Conservation (phyloP, 306 rosid species). For the Cicer yamashitae region DNA sequence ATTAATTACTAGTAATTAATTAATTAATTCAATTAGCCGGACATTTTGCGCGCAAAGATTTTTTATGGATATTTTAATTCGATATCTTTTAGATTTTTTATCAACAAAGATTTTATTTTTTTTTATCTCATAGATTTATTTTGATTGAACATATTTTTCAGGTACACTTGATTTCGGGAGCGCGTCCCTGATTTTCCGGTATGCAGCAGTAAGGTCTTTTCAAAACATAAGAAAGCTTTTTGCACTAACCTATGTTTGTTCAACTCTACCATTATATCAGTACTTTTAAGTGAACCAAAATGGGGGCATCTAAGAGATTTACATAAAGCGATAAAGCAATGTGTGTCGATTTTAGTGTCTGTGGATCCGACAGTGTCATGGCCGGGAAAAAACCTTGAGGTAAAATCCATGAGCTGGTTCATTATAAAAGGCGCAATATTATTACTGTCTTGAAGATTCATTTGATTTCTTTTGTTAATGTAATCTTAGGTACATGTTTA, state of each 20-base stretch:
- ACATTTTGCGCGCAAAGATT: no score
- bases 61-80: no score
- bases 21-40: no score
- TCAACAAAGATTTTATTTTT: no score
- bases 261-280: constrained; percentile 39
- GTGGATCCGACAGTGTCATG: constrained; percentile 61
- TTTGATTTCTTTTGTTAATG: constrained; percentile 41
- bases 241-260: constrained; percentile 42
- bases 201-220: constrained; percentile 11
- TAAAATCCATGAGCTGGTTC: constrained; percentile 41
- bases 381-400: constrained; percentile 77
- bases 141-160: no score
- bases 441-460: constrained; percentile 19
- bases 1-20: no score
- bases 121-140: no score
- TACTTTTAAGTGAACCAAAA: constrained; percentile 67
- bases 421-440: constrained; percentile 10
- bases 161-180: no score
- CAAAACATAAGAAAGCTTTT: constrained; percentile 15
- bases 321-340: constrained; percentile 68
- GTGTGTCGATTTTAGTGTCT: constrained; percentile 71
- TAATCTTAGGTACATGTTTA: constrained; percentile 66
- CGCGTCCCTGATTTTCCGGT: constrained; percentile 48
- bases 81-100: no score
- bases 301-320: constrained; percentile 76